Percentiles rank a stretch among this genome's conserved stretches.
Evolutionary conservation across 306 rosid species (phyloP).

Genomic region (Prunus campanulata): DNA sequence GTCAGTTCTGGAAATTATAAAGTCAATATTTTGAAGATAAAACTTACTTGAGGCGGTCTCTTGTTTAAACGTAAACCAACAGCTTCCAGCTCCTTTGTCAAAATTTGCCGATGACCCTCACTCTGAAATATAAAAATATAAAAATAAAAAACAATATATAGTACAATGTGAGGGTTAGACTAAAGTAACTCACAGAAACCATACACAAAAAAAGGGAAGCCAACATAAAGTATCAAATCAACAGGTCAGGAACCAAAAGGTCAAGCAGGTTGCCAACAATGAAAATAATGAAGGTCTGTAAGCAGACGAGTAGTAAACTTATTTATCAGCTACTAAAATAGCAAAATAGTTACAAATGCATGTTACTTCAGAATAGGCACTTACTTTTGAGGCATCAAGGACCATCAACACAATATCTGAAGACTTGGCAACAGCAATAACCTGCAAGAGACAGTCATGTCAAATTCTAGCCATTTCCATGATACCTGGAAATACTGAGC

Average conservation of each 20-base stretch:
- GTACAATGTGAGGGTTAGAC: slow-evolving; percentile 11
- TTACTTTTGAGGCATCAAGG: slow-evolving; percentile 97
- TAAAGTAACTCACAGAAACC: slow-evolving; percentile 11
- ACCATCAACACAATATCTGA: slow-evolving; percentile 97
- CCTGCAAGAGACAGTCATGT: slow-evolving; percentile 47
- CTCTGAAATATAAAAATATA: slow-evolving; percentile 48
- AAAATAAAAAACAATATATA: not conserved
- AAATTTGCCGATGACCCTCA: slow-evolving; percentile 98
- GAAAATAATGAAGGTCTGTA: not conserved
- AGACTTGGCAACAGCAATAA: slow-evolving; percentile 99
- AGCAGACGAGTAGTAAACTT: slow-evolving; percentile 7
- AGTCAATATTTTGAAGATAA: slow-evolving; percentile 12
- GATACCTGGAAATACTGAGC: slow-evolving; percentile 14
- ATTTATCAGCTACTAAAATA: slow-evolving; percentile 18
- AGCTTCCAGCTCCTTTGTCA: slow-evolving; percentile 97
- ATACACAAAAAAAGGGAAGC: not conserved
- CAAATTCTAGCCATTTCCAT: slow-evolving; percentile 20
- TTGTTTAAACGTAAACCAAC: slow-evolving; percentile 95
- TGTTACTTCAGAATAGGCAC: slow-evolving; percentile 16
- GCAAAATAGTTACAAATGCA: slow-evolving; percentile 7
- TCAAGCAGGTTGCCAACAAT: not conserved
- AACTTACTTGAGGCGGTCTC: slow-evolving; percentile 91
- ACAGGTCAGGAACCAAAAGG: not conserved
- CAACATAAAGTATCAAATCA: slow-evolving; percentile 1
- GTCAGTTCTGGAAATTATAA: not conserved